Evolutionary conservation across 108 stramenopile genomes (phyloP), one percentile per base, ranked within the genome.

Genomic region (Schizochytrium sp.): DNA sequence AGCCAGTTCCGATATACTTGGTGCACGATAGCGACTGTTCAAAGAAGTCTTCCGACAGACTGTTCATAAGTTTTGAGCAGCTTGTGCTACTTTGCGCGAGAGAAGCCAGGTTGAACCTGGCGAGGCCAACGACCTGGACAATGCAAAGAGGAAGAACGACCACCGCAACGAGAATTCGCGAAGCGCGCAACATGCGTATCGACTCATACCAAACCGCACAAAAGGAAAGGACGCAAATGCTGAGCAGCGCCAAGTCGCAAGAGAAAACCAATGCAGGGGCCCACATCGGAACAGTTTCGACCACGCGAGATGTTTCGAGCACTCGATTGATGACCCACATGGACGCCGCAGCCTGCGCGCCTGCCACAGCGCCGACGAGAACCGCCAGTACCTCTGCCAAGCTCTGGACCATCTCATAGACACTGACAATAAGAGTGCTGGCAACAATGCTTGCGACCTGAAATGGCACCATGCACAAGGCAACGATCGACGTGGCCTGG

Each of bases 371-470:
- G 45, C n/a, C n/a, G 43, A 23, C 45, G 23, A 83, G n/a, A 6
- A 47, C 10, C 12, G 48, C 45, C 45, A 83, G 45, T 8, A 53
- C 76, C 51, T 53, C 76, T 8, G 51, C 76, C n/a, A 53, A 23
- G 76, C 76, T 83, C 28, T 83, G 76, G 18, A 53, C 51, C 76
- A 83, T 83, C 48, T 83, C 76, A 34, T 83, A 83, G 4, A 83
- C 45, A 34, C 76, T 83, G 51, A 83, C 76, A 12, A 83, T 53
- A 3, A 83, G 16, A 2, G 76, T 83, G 51, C 45, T 83, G 51
- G 45, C 12, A 83, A 21, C 2, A 12, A 83, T 21, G 25, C 48
- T 83, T 6, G 28, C 45, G 18, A 53, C 10, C n/a, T 53, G 51
- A 25, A 83, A 23, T 6, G 76, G 76, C 28, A 83, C 25, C 48